phyloP scores from a whole-genome alignment of 2,329 filamentous ascomycete species.

The Clonostachys byssicola region DNA sequence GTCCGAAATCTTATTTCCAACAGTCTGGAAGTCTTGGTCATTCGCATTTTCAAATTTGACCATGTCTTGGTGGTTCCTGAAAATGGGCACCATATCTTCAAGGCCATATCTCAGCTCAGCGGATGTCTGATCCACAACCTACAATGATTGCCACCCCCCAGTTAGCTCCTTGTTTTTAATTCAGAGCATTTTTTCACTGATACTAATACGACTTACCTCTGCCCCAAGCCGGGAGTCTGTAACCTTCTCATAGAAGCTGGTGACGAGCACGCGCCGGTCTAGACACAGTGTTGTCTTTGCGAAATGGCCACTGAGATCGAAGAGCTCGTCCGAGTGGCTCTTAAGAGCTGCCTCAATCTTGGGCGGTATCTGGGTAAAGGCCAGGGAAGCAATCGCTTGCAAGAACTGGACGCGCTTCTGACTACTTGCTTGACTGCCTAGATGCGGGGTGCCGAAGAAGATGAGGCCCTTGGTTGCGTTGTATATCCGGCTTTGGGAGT shows the following conservation, averaged over 20 bases:
- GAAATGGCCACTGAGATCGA: conserved; percentile 5
- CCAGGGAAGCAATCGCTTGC: conserved; percentile 3
- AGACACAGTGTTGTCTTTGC: not conserved
- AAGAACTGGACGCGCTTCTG: conserved; percentile 2
- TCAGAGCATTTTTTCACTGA: no score
- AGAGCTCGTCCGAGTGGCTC: conserved; percentile 3
- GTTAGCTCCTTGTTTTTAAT: conserved; percentile 1
- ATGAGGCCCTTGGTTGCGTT: conserved; percentile 3
- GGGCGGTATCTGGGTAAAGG: conserved; percentile 3
- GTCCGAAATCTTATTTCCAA: not conserved
- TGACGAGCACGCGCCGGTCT: conserved; percentile 4
- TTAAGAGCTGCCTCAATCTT: conserved; percentile 5
- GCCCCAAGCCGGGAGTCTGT: no score
- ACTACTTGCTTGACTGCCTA: conserved; percentile 4
- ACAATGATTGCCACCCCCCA: not conserved
- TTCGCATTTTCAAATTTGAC: conserved; percentile 4
- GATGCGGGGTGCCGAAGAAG: conserved; percentile 2
- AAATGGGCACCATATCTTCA: conserved; percentile 5
- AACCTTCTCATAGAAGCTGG: conserved; percentile 6
- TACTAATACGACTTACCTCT: no score
- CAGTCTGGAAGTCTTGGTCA: conserved; percentile 2
- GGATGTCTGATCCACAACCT: conserved; percentile 8
- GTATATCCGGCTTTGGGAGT: no score
- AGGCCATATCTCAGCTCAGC: conserved; percentile 5
- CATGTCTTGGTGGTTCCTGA: conserved; percentile 5